Conservation (phyloP, 202 grass and related monocot species). For the Elaeis oleifera region DNA sequence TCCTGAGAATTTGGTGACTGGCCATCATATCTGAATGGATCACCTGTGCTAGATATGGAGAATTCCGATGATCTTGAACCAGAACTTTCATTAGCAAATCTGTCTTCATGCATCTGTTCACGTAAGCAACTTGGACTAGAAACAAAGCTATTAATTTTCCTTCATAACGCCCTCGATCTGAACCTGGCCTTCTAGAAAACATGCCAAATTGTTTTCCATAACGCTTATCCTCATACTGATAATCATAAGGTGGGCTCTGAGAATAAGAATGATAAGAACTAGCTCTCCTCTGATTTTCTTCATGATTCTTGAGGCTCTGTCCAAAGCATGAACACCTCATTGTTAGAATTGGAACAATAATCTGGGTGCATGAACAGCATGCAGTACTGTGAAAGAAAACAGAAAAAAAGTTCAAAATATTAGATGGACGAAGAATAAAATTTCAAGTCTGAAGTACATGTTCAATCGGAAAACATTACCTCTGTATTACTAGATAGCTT, state of each 20-base stretch:
- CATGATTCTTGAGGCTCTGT: slow-evolving; percentile 61
- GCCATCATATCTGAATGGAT: slow-evolving; percentile 59
- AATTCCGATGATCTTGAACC: slow-evolving; percentile 89
- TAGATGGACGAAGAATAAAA: too few species aligned
- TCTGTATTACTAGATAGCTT: slow-evolving; percentile 42
- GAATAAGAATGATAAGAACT: slow-evolving; percentile 96
- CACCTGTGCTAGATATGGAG: slow-evolving; percentile 69
- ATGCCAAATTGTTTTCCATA: slow-evolving; percentile 74
- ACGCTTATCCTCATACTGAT: slow-evolving; percentile 87
- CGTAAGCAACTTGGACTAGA: slow-evolving; percentile 51
- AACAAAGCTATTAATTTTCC: slow-evolving; percentile 54
- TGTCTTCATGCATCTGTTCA: slow-evolving; percentile 65
- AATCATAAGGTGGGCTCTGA: slow-evolving; percentile 94
- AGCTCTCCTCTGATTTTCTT: slow-evolving; percentile 49
- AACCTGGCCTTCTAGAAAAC: slow-evolving; percentile 57
- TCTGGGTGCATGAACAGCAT: slow-evolving; percentile 11
- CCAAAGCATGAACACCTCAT: slow-evolving; percentile 19
- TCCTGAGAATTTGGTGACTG: slow-evolving; percentile 81
- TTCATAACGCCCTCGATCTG: slow-evolving; percentile 58
- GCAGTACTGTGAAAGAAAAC: not conserved
- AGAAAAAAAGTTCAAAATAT: too few species aligned
- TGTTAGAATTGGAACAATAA: slow-evolving; percentile 20
- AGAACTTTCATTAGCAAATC: slow-evolving; percentile 77
- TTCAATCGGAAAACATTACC: slow-evolving; percentile 32
- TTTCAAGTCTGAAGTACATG: too few species aligned